Evolutionary conservation across 2,329 filamentous ascomycete genomes (phyloP).

Genomic region (Pseudogymnoascus sp.): DNA sequence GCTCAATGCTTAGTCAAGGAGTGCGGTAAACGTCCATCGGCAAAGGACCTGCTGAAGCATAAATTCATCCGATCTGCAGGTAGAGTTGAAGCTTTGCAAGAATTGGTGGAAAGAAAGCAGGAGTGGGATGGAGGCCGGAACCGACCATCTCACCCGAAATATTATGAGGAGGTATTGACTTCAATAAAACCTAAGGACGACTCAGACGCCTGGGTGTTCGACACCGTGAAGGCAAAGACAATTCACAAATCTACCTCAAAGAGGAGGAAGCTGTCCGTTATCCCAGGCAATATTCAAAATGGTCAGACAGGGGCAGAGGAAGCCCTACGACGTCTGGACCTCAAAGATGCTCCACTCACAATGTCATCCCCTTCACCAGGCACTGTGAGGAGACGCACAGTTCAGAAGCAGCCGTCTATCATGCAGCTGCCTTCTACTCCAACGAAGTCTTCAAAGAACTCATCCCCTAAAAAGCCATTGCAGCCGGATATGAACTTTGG

Average conservation of each 20-base stretch:
- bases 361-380: slow-evolving; percentile 44
- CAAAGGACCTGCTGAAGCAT: slow-evolving; percentile 80
- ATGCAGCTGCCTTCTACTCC: slow-evolving; percentile 25
- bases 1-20: slow-evolving; percentile 88
- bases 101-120: slow-evolving; percentile 75
- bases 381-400: slow-evolving; percentile 54
- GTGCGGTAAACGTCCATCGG: slow-evolving; percentile 72
- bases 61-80: slow-evolving; percentile 81
- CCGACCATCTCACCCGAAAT: slow-evolving; percentile 63
- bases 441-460: slow-evolving; percentile 17
- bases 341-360: slow-evolving; percentile 53
- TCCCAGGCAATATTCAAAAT: slow-evolving; percentile 36
- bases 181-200: slow-evolving; percentile 59
- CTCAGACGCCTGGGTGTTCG: slow-evolving; percentile 89
- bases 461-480: slow-evolving; percentile 58
- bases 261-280: slow-evolving; percentile 48
- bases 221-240: slow-evolving; percentile 72
- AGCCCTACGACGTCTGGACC: slow-evolving; percentile 49
- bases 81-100: slow-evolving; percentile 79
- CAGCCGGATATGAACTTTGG: slow-evolving; percentile 89
- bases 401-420: slow-evolving; percentile 33
- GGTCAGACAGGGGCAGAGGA: slow-evolving; percentile 40
- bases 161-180: slow-evolving; percentile 89
- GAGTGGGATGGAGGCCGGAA: slow-evolving; percentile 70
- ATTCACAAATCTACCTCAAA: slow-evolving; percentile 46